Conservation (phyloP, 768 basidiomycete genomes). For the Suillus variegatus region DNA sequence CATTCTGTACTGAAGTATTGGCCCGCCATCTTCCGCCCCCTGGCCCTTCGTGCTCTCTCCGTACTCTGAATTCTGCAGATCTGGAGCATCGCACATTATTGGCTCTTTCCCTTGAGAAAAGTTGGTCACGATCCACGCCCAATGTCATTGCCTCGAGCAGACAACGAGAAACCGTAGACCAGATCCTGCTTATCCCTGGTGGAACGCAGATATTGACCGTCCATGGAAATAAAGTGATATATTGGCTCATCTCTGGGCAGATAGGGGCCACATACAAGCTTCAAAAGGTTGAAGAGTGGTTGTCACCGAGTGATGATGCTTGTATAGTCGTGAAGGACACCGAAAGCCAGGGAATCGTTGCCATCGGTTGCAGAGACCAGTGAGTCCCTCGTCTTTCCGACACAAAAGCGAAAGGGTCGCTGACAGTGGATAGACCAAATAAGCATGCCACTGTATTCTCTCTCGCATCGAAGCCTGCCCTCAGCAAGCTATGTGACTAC, state of each 20-base stretch:
- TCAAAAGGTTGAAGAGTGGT: conserved; percentile 24
- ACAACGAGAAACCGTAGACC: conserved; percentile 19
- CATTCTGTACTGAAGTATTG: conserved; percentile 26
- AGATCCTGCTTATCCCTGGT: conserved; percentile 27
- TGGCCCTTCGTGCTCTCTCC: conserved; percentile 14
- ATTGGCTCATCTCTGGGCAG: conserved; percentile 24
- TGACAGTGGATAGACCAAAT: conserved; percentile 13
- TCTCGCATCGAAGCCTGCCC: conserved; percentile 22
- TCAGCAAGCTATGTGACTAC: conserved; percentile 24
- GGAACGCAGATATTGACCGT: conserved; percentile 30
- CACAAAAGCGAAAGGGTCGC: neutral
- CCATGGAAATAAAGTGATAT: conserved; percentile 24
- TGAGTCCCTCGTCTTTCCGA: conserved; percentile 4
- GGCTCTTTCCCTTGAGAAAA: conserved; percentile 24
- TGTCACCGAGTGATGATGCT: conserved; percentile 12
- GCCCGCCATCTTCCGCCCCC: conserved; percentile 22
- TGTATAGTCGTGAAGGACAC: conserved; percentile 22
- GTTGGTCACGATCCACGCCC: conserved; percentile 23
- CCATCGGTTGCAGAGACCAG: conserved; percentile 19
- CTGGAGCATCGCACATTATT: conserved; percentile 31
- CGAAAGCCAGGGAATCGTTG: conserved; percentile 19
- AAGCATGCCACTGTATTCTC: conserved; percentile 21
- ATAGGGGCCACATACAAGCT: conserved; percentile 16
- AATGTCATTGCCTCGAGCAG: conserved; percentile 13
- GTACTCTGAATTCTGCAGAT: conserved; percentile 20